Percentiles rank a stretch among this genome's conserved stretches.
phyloP scores from a whole-genome alignment of 2,329 filamentous ascomycete species.

The Curvularia lunata region DNA sequence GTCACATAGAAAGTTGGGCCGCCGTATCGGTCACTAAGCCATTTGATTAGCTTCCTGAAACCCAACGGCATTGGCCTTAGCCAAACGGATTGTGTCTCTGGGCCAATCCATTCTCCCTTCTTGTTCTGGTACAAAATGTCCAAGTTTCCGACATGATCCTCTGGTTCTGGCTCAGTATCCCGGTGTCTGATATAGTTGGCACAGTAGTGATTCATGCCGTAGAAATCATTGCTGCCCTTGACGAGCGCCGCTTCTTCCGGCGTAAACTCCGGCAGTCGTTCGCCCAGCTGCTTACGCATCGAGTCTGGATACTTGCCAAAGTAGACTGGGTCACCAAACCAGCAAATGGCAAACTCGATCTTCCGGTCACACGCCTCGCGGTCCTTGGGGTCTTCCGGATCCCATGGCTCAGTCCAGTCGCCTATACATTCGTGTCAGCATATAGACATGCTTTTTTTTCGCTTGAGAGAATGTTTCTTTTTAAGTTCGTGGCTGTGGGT shows the following conservation, averaged over 20 bases:
- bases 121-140: slow-evolving; percentile 76
- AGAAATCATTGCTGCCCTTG: slow-evolving; percentile 88
- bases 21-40: slow-evolving; percentile 72
- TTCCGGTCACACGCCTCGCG: slow-evolving; percentile 79
- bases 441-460: not conserved
- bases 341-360: slow-evolving; percentile 84
- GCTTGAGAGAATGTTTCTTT: not conserved
- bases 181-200: slow-evolving; percentile 84
- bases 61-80: slow-evolving; percentile 75
- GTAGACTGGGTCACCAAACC: slow-evolving; percentile 90
- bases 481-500: not conserved
- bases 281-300: slow-evolving; percentile 81
- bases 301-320: slow-evolving; percentile 82
- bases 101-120: slow-evolving; percentile 74
- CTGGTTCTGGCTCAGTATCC: slow-evolving; percentile 62
- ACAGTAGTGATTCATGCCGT: slow-evolving; percentile 94
- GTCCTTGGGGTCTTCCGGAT: slow-evolving; percentile 75
- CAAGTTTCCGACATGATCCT: slow-evolving; percentile 78
- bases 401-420: slow-evolving; percentile 83
- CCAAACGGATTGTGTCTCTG: slow-evolving; percentile 84
- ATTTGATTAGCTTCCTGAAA: slow-evolving; percentile 71
- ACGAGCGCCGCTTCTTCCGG: slow-evolving; percentile 75
- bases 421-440: slow-evolving; percentile 53
- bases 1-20: slow-evolving; percentile 83
- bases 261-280: slow-evolving; percentile 76